phyloP scores from a whole-genome alignment of 768 basidiomycete species.

The Boletus reticuloceps region DNA sequence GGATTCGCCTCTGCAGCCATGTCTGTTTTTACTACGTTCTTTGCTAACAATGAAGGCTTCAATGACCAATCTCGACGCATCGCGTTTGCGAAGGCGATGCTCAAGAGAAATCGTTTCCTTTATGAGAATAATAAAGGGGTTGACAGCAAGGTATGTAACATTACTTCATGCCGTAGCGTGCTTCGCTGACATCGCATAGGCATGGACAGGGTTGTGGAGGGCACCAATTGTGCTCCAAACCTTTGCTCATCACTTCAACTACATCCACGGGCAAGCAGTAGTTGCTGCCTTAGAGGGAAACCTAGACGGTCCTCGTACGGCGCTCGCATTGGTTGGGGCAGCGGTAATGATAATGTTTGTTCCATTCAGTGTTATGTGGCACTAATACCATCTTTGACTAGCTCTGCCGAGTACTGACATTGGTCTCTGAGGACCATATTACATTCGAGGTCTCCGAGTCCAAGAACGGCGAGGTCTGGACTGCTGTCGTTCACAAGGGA shows the following conservation, averaged over 20 bases:
- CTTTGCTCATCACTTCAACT: not conserved
- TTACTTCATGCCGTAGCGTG: too few species aligned
- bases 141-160: not conserved
- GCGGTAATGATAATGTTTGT: not conserved
- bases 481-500: not conserved
- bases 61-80: not conserved
- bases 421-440: not conserved
- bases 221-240: not conserved
- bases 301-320: not conserved
- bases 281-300: not conserved
- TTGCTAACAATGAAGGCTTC: not conserved
- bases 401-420: not conserved
- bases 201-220: not conserved
- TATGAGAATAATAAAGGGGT: not conserved
- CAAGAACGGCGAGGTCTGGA: not conserved
- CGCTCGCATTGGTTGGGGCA: not conserved
- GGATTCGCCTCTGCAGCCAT: not conserved
- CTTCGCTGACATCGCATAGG: not conserved
- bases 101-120: not conserved
- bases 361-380: not conserved
- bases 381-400: not conserved
- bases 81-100: not conserved
- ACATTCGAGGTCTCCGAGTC: not conserved
- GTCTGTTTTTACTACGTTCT: not conserved
- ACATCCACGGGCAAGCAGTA: not conserved